Percentiles rank a stretch among this genome's conserved stretches.
phyloP scores from a whole-genome alignment of 345 rosid species.

The Barbarea vulgaris region DNA sequence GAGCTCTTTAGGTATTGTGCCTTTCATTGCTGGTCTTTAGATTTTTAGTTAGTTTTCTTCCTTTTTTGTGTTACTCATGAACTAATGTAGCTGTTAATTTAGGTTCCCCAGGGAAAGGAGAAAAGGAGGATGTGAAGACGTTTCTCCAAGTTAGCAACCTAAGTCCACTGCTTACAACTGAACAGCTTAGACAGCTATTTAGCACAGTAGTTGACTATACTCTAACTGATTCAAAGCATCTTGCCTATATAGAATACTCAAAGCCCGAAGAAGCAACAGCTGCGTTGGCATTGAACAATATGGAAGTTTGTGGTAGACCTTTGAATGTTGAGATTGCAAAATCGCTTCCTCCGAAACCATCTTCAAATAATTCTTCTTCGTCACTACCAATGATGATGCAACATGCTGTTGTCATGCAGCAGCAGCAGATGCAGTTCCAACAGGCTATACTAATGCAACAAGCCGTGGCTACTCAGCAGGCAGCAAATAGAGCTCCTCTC shows the following conservation, averaged over 20 bases:
- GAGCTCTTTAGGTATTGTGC: slow-evolving; percentile 61
- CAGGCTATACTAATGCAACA: slow-evolving; percentile 98
- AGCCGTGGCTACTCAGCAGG: slow-evolving; percentile 94
- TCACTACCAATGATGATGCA: slow-evolving; percentile 98
- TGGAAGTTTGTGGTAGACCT: slow-evolving; percentile 93
- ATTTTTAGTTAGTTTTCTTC: no score
- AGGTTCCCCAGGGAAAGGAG: slow-evolving; percentile 66
- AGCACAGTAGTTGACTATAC: slow-evolving; percentile 78
- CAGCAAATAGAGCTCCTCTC: slow-evolving; percentile 90
- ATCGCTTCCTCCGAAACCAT: slow-evolving; percentile 80
- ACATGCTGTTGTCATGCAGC: slow-evolving; percentile 98
- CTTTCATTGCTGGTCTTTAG: no score
- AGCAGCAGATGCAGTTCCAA: slow-evolving; percentile 98
- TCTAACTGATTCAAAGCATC: slow-evolving; percentile 85
- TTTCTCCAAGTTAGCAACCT: slow-evolving; percentile 97
- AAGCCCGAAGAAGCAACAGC: slow-evolving; percentile 92
- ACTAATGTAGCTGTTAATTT: slow-evolving; percentile 20
- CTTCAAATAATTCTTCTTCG: slow-evolving; percentile 58
- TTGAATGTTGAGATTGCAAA: slow-evolving; percentile 97
- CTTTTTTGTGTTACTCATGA: slow-evolving; percentile 21
- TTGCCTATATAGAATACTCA: slow-evolving; percentile 86
- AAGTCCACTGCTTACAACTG: slow-evolving; percentile 85
- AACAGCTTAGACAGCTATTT: slow-evolving; percentile 91
- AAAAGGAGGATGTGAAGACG: slow-evolving; percentile 70
- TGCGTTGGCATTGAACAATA: slow-evolving; percentile 84